Conservation (phyloP, 1,284 basidiomycete genomes). For the Ceratobasidium sp. region DNA sequence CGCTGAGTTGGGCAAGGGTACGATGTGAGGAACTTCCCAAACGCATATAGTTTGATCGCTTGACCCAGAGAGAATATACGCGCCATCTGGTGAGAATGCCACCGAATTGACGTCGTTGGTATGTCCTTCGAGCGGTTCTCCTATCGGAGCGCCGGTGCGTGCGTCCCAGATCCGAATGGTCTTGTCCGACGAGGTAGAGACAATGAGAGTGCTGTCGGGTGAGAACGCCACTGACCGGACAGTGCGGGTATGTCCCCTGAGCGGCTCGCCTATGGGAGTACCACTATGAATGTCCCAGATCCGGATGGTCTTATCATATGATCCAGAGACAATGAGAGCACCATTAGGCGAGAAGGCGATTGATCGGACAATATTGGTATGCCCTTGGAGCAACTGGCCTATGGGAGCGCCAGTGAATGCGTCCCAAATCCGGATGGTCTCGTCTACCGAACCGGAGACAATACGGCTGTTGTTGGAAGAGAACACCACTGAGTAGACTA, state of each 20-base stretch:
- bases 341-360: too few species aligned
- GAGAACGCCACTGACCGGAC: conserved; percentile 5
- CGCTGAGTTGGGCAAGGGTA: too few species aligned
- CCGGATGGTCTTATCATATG: neutral
- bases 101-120: neutral
- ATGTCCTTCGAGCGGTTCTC: neutral
- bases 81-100: neutral
- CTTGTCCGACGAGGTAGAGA: neutral
- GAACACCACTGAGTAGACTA: too few species aligned
- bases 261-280: neutral
- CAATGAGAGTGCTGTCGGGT: neutral
- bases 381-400: too few species aligned
- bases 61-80: neutral
- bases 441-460: too few species aligned
- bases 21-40: too few species aligned
- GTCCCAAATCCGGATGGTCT: too few species aligned
- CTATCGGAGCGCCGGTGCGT: neutral
- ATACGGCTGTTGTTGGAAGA: too few species aligned
- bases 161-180: neutral
- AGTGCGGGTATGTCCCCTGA: neutral
- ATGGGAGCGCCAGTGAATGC: too few species aligned
- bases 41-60: neutral
- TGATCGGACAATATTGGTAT: too few species aligned
- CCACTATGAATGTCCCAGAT: neutral
- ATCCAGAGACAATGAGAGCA: too few species aligned